Evolutionary conservation across 805 yeast species (phyloP).

Genomic region (Candida khao-thaluensis): DNA sequence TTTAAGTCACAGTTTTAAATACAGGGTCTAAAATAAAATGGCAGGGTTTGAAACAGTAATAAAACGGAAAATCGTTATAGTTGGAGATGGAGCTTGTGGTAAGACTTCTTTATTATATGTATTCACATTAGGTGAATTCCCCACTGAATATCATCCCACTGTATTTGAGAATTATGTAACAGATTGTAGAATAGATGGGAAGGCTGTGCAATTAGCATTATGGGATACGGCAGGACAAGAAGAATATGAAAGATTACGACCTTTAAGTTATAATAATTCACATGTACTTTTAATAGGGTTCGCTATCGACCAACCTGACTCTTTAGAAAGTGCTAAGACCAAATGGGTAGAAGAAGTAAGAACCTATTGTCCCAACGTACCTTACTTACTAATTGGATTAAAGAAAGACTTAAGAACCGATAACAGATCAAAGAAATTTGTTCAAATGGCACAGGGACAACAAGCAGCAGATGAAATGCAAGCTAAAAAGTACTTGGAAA

Average conservation of each 20-base stretch:
- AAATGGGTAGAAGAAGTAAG: slow-evolving; percentile 89
- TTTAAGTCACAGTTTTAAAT: background rate
- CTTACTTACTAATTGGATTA: slow-evolving; percentile 76
- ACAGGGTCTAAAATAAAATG: background rate
- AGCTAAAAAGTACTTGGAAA: slow-evolving; percentile 79
- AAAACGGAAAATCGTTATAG: slow-evolving; percentile 75
- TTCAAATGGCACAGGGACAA: slow-evolving; percentile 60
- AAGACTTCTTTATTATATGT: slow-evolving; percentile 89
- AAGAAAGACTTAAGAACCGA: slow-evolving; percentile 73
- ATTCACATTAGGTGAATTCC: slow-evolving; percentile 89
- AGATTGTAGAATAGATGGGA: slow-evolving; percentile 91
- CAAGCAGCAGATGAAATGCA: slow-evolving; percentile 74
- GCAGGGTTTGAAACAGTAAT: slow-evolving; percentile 12
- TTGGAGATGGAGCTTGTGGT: slow-evolving; percentile 96
- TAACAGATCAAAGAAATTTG: slow-evolving; percentile 42
- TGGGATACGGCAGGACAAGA: slow-evolving; percentile 99
- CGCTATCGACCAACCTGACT: slow-evolving; percentile 81
- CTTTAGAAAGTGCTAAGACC: slow-evolving; percentile 73
- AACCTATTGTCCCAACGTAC: slow-evolving; percentile 77
- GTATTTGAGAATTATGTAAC: slow-evolving; percentile 94
- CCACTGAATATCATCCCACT: slow-evolving; percentile 90
- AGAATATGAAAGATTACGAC: slow-evolving; percentile 87
- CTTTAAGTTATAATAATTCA: slow-evolving; percentile 83
- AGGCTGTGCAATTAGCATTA: slow-evolving; percentile 79
- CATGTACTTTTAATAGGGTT: slow-evolving; percentile 84